Evolutionary conservation across 495 filamentous ascomycete genomes (phyloP).

Genomic region (Daldinia vernicosa): DNA sequence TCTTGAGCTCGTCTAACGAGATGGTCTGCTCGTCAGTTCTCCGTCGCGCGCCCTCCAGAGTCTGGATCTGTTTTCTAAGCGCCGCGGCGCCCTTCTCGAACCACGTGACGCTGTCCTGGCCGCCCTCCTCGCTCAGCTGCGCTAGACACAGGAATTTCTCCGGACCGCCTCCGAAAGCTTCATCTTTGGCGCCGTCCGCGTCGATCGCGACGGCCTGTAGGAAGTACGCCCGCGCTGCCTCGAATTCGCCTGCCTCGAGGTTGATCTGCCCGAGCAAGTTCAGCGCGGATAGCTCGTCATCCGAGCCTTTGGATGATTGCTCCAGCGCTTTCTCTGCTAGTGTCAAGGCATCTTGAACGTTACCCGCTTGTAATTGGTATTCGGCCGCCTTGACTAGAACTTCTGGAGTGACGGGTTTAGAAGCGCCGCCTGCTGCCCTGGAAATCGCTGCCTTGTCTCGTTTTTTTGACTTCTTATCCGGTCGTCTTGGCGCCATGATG

Average conservation of each 20-base stretch:
- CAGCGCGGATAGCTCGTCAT: conserved; percentile 67
- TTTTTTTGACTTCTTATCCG: conserved; percentile 53
- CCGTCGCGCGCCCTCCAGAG: conserved; percentile 47
- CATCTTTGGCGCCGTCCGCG: conserved; percentile 70
- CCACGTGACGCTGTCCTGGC: conserved; percentile 83
- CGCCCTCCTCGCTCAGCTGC: conserved; percentile 89
- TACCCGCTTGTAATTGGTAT: conserved; percentile 72
- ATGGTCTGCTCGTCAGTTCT: conserved; percentile 52
- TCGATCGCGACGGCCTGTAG: conserved; percentile 74
- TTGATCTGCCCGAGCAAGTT: conserved; percentile 84
- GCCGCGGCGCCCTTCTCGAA: conserved; percentile 82
- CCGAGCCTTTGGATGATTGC: conserved; percentile 49
- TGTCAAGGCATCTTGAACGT: conserved; percentile 72
- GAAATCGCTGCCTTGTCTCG: conserved; percentile 47
- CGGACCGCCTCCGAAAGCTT: conserved; percentile 74
- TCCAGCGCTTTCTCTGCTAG: conserved; percentile 69
- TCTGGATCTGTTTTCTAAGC: conserved; percentile 71
- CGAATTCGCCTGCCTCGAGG: conserved; percentile 83
- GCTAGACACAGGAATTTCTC: conserved; percentile 98
- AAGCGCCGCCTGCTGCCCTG: conserved; percentile 33
- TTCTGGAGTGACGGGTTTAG: conserved; percentile 48
- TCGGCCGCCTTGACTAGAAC: conserved; percentile 71
- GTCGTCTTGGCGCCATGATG: conserved; percentile 56
- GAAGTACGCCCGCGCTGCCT: conserved; percentile 74
- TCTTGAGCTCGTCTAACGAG: conserved; percentile 71